Conservation (phyloP, 2,329 filamentous ascomycete genomes). For the Colletotrichum phormii region DNA sequence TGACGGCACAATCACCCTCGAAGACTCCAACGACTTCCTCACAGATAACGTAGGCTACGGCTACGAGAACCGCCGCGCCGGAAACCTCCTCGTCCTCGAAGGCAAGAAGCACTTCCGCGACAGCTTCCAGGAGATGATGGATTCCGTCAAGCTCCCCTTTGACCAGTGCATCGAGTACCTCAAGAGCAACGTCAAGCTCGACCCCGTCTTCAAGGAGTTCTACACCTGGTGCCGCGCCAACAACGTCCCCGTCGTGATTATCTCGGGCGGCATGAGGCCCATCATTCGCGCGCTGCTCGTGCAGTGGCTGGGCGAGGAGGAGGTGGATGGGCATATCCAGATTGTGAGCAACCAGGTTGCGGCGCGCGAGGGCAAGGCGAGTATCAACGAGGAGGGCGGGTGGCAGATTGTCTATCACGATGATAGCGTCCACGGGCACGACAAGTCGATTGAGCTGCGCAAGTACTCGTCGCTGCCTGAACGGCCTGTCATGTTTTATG, state of each 20-base stretch:
- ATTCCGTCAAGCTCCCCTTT: slow-evolving; percentile 84
- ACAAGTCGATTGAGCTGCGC: slow-evolving; percentile 92
- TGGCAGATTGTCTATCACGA: slow-evolving; percentile 94
- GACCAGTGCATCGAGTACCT: slow-evolving; percentile 84
- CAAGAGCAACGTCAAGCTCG: slow-evolving; percentile 85
- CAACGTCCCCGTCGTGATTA: slow-evolving; percentile 91
- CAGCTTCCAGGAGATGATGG: slow-evolving; percentile 91
- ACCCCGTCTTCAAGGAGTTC: slow-evolving; percentile 90
- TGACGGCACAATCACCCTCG: slow-evolving; percentile 90
- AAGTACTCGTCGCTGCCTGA: slow-evolving; percentile 82
- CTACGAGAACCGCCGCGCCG: slow-evolving; percentile 72
- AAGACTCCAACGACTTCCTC: slow-evolving; percentile 76
- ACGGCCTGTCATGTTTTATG: slow-evolving; percentile 90
- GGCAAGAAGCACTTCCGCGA: slow-evolving; percentile 82
- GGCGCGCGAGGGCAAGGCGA: slow-evolving; percentile 68
- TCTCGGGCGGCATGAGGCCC: slow-evolving; percentile 93
- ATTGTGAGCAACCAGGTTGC: slow-evolving; percentile 90
- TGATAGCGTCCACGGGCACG: slow-evolving; percentile 91
- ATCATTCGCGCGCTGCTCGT: slow-evolving; percentile 87
- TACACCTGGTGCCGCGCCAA: slow-evolving; percentile 83
- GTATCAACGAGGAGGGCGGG: slow-evolving; percentile 81
- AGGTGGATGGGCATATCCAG: slow-evolving; percentile 77
- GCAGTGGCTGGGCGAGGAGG: slow-evolving; percentile 80
- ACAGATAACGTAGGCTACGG: slow-evolving; percentile 95
- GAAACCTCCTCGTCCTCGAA: slow-evolving; percentile 82